phyloP scores from a whole-genome alignment of 768 basidiomycete genomes.

The Serendipita sp. region DNA sequence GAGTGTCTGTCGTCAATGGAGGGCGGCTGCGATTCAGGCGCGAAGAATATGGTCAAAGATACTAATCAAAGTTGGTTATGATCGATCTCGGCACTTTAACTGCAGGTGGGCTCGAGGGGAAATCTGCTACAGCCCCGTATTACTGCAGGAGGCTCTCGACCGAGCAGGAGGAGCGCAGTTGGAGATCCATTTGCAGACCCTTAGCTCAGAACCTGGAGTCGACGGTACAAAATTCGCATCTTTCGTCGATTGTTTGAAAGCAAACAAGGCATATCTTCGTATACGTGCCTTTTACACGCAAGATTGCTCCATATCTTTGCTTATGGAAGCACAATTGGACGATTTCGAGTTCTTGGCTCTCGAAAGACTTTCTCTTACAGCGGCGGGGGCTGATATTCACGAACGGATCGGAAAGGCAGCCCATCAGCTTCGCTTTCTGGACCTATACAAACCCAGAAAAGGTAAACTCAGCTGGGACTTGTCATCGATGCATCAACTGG shows the following conservation, averaged over 20 bases:
- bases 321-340: neutral
- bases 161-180: neutral
- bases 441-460: no score
- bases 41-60: neutral
- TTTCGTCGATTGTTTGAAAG: neutral
- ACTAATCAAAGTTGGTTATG: neutral
- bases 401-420: no score
- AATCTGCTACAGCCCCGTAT: neutral
- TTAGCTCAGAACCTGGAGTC: no score
- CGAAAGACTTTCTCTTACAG: neutral
- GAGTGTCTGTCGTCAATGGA: neutral
- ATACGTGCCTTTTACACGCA: neutral
- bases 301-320: no score
- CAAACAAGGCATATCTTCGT: neutral
- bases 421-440: no score
- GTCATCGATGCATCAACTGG: no score
- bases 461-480: no score
- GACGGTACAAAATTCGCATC: no score
- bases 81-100: neutral
- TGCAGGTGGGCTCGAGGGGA: neutral
- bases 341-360: neutral
- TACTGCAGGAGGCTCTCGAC: neutral
- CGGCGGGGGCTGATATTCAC: neutral
- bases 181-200: neutral
- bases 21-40: neutral